phyloP scores from a whole-genome alignment of 1,284 basidiomycete species.

The Pseudozyma tsukubaensis region DNA sequence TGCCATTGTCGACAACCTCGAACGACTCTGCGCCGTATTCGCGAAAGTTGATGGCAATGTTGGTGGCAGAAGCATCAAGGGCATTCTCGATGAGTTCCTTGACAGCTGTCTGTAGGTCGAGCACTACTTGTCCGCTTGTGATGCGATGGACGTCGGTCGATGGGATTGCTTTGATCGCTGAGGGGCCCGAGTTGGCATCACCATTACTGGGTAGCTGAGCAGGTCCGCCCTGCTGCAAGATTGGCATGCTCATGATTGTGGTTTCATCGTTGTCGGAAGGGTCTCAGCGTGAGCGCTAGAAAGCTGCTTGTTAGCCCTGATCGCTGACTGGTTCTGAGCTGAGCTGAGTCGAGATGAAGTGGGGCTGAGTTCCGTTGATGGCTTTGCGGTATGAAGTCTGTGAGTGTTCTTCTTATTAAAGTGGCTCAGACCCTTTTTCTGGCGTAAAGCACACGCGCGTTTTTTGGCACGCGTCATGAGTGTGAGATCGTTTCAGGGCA shows the following conservation, averaged over 20 bases:
- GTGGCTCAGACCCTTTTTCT: constrained; percentile 7
- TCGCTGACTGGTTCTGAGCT: not conserved
- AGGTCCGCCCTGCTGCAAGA: not conserved
- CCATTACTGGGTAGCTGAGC: not conserved
- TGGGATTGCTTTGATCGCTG: constrained; percentile 54
- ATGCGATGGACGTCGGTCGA: constrained; percentile 70
- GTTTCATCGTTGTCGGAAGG: not conserved
- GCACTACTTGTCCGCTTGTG: constrained; percentile 92
- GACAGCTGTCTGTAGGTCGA: constrained; percentile 89
- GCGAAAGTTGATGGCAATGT: constrained; percentile 88
- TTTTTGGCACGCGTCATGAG: constrained; percentile 1
- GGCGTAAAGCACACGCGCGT: constrained; percentile 39
- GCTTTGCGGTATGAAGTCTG: not conserved
- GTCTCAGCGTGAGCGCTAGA: not conserved
- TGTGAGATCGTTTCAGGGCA: constrained; percentile 11
- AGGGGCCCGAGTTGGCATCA: not conserved
- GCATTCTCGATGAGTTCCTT: constrained; percentile 98
- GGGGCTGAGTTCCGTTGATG: no score
- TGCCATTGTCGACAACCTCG: constrained; percentile 93
- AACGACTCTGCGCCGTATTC: constrained; percentile 86
- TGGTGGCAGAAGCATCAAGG: constrained; percentile 88
- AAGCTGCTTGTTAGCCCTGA: no score
- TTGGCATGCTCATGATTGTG: not conserved
- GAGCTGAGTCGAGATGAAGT: constrained; percentile 9
- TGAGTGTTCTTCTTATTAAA: constrained; percentile 11